Base-by-base conservation (phyloP, 352 stramenopile species). In the Phytophthora multivora region DNA sequence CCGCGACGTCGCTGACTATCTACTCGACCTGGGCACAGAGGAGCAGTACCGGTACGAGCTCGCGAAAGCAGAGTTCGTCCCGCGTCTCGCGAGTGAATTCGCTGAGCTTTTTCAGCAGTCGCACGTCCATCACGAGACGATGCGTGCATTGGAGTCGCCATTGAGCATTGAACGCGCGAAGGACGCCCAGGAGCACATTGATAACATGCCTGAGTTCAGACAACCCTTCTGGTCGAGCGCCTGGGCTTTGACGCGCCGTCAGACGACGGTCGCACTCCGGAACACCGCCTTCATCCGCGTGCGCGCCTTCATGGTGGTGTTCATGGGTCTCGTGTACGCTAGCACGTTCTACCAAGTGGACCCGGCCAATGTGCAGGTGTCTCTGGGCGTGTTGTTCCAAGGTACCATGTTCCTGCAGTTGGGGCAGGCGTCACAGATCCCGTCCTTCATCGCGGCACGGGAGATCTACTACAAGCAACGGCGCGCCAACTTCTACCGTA, bases 401-500 rank as follows among this genome's bases (percentile, higher is more conserved):
- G 72, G 65, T 16, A 69, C 88, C 13, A 80, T 96, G 49, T 93
- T 88, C 31, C 60, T 87, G 15, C 63, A 68, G 10, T 31, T 95
- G 25, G 75, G 80, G 25, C 71, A 78, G 15, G 83, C 87, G 25
- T 54, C 81, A 0, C 73, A 84, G 35, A 69, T 93, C 8, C 81
- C 85, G 30, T 68, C 68, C 8, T 79, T 93, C 45, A 80, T 92
- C 58, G 69, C 82, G 12, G 58, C 59, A 11, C 71, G 64, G 2
- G 66, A 55, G 10, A 56, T 82, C 21, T 93, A 82, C 71, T 90
- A 91, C 73, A 91, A 89, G 53, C 84, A 93, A n/a, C 76, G 77
- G 1, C 79, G 89, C 11, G 75, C 80, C 91, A 96, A 97, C 59
- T 97, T 97, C 64, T 96, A 81, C 49, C 73, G 71, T 9, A 66